Conservation (phyloP, 192 early-diverging fungal genomes). For the Rhizoclosmatium sp. region DNA sequence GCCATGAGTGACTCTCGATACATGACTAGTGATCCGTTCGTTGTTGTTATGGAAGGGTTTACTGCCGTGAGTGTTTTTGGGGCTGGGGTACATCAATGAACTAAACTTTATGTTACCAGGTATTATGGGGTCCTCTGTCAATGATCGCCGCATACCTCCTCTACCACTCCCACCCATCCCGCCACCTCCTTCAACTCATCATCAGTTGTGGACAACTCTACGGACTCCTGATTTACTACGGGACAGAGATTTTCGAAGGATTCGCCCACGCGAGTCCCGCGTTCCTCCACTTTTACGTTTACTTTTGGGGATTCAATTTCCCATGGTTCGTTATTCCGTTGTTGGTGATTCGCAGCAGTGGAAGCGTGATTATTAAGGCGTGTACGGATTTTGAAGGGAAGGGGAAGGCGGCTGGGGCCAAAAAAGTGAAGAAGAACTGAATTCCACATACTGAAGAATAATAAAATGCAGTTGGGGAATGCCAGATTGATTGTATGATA, state of each 20-base stretch:
- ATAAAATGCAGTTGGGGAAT: no score
- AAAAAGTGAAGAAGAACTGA: no score
- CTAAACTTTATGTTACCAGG: constrained; percentile 30
- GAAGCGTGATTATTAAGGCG: constrained; percentile 39
- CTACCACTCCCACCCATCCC: constrained; percentile 35
- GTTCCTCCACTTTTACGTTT: constrained; percentile 87
- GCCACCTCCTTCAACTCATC: constrained; percentile 63
- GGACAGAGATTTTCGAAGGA: constrained; percentile 63
- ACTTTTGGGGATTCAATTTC: constrained; percentile 85
- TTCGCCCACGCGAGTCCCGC: constrained; percentile 73
- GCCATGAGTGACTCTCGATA: constrained; percentile 87
- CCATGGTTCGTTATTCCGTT: constrained; percentile 84
- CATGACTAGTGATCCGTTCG: constrained; percentile 81
- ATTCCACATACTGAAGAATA: no score
- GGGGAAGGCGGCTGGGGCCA: no score
- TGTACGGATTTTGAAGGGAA: no score
- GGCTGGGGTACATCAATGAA: not conserved
- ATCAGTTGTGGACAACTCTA: constrained; percentile 75
- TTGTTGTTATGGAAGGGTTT: constrained; percentile 85
- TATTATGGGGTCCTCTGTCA: constrained; percentile 55
- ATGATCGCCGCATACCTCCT: constrained; percentile 50
- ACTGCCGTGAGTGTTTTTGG: constrained; percentile 69
- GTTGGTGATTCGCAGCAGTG: constrained; percentile 49
- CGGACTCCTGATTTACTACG: constrained; percentile 84
- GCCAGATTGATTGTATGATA: no score